These are phyloP conservation scores for Ormosia semicastrata DNA, from an alignment of 306 rosid genomes.

Conservation along the genomic window DNA sequence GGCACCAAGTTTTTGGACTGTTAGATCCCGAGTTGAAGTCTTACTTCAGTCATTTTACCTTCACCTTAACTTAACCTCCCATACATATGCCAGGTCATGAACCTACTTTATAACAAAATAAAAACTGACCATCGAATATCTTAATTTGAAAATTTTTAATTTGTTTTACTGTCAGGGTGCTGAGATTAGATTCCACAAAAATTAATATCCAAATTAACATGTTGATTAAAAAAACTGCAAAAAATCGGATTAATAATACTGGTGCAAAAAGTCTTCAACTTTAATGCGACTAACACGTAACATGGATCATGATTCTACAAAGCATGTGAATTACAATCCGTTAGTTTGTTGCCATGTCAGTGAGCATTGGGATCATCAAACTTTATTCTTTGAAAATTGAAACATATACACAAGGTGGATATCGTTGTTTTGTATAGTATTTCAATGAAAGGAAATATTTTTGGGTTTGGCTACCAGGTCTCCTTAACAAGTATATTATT, in stretches of 20 bases:
- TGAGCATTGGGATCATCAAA: background rate
- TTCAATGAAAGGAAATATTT: background rate
- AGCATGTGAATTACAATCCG: conserved; percentile 28
- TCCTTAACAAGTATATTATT: no score
- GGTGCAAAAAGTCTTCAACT: background rate
- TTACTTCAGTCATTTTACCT: no score
- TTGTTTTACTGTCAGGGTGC: background rate
- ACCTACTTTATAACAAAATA: background rate
- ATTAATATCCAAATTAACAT: background rate
- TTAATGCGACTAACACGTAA: conserved; percentile 14
- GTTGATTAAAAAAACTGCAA: background rate
- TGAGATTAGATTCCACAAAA: background rate
- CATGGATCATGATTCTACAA: conserved; percentile 15
- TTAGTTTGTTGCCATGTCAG: background rate
- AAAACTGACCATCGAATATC: background rate
- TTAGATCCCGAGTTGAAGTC: no score
- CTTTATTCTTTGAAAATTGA: background rate
- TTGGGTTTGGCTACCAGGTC: no score
- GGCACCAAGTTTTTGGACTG: no score
- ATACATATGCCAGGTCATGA: background rate
- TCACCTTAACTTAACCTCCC: no score
- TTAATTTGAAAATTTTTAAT: background rate
- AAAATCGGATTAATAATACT: background rate
- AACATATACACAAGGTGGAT: background rate
- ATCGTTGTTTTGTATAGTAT: background rate